Base-by-base conservation (phyloP, 129 eudicot genomes). In the Silybum marianum region DNA sequence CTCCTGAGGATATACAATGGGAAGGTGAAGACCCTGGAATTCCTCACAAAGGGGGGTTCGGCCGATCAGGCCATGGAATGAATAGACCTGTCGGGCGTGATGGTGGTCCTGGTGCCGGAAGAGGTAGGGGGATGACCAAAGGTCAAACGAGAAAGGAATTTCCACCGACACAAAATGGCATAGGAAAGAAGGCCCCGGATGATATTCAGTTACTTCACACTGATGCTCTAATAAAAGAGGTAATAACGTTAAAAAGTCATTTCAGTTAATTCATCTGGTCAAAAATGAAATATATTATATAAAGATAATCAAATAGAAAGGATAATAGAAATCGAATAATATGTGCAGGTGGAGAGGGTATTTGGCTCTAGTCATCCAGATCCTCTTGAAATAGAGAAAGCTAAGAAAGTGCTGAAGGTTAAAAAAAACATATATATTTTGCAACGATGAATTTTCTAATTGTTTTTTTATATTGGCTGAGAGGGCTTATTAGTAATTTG, bases 1-100 rank as follows among this genome's bases (percentile, higher is more conserved):
- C 98, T 75, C 94, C 97, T 0, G 90, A 95, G 78, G 97, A 95
- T 87, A 89, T 95, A 78, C 88, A 90, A 54, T 95, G 98, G 98
- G 97, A 79, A 44, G 96, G 87, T 66, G 98, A 86, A 78, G 97
- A 95, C 76, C 94, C 92, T 36, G 96, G 91, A 66, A 74, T 89
- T 82, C 67, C 92, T 67, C 89, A 75, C 34, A 91, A 87, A 82
- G 90, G 89, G 42, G 92, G 90, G 26, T 88, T 84, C 40, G 84
- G 89, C 72, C 86, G 97, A 66, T 44, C 90, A 28, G 95, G 97
- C 13, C 97, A 80, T 79, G 91, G 92, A 36, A 51, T 88, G 77
- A 84, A 71, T 86, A 87, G 93, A 85, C 76, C 89, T 39, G 82
- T 74, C 42, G 90, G 90, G 16, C 91, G 91, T 69, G 91, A 88